These are phyloP conservation scores for Cupressus sempervirens DNA, from an alignment of 75 land plant species.

Conservation along the genomic window DNA sequence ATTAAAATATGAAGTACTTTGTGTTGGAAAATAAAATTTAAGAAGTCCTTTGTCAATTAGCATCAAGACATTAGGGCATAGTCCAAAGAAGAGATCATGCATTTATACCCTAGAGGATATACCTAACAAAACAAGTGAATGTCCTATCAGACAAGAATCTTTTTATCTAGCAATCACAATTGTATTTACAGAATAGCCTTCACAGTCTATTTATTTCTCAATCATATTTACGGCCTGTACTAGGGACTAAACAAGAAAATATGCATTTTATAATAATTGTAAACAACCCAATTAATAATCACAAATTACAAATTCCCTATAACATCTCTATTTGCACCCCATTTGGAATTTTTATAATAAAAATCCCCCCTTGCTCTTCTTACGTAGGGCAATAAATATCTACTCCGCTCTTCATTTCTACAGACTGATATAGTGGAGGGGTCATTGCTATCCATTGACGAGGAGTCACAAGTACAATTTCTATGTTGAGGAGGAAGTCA, in stretches of 20 bases:
- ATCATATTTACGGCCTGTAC: not conserved
- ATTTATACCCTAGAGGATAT: not conserved
- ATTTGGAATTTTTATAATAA: no score
- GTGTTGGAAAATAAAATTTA: not conserved
- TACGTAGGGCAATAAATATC: no score
- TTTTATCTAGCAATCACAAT: not conserved
- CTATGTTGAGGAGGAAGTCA: no score
- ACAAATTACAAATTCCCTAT: not conserved
- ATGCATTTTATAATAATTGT: not conserved
- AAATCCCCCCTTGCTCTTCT: no score
- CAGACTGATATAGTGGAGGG: no score
- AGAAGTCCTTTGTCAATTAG: no score
- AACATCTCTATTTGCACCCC: not conserved
- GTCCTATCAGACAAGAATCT: not conserved
- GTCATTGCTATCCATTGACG: no score
- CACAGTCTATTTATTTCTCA: no score
- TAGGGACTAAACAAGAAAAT: not conserved
- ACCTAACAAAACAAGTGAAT: not conserved
- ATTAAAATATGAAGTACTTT: not conserved
- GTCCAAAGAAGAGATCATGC: not conserved
- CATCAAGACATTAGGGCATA: not conserved
- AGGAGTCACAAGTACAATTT: no score
- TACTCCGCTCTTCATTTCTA: no score
- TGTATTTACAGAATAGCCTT: no score
- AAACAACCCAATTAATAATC: not conserved